phyloP scores from a whole-genome alignment of 352 stramenopile genomes.

The Pythium insidiosum region DNA sequence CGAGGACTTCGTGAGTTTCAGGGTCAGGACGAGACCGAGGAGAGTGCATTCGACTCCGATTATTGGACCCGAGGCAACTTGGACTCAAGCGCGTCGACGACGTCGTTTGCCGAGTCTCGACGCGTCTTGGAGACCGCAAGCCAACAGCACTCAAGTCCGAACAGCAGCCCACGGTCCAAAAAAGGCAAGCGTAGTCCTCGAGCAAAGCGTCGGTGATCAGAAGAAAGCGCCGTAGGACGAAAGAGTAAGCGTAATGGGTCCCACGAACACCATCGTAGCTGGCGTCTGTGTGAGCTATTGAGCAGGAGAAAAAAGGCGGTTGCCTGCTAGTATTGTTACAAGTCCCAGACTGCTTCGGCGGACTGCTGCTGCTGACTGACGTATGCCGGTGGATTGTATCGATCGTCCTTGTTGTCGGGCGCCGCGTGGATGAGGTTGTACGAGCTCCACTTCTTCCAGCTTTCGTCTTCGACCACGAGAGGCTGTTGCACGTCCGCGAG shows the following conservation, averaged over 20 bases:
- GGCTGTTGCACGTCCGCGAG: slow-evolving; percentile 26
- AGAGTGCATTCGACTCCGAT: slow-evolving; percentile 15
- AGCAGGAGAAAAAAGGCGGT: too few relatives aligned
- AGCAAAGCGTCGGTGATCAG: slow-evolving; percentile 2
- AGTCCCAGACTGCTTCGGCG: slow-evolving; percentile 68
- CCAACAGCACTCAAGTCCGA: too few relatives aligned
- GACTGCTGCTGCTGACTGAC: slow-evolving; percentile 37
- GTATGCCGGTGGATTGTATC: slow-evolving; percentile 43
- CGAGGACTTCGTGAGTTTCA: background rate
- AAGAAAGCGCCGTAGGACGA: too few relatives aligned
- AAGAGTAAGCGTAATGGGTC: too few relatives aligned
- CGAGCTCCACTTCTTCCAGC: slow-evolving; percentile 73
- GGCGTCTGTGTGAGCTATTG: slow-evolving; percentile 1
- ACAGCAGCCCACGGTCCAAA: too few relatives aligned
- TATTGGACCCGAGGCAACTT: slow-evolving; percentile 1
- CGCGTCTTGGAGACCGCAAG: too few relatives aligned
- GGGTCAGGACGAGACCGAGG: background rate
- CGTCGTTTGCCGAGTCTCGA: background rate
- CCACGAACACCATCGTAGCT: background rate
- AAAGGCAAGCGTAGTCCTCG: slow-evolving; percentile 11
- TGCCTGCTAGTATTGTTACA: too few relatives aligned
- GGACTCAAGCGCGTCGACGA: slow-evolving; percentile 2
- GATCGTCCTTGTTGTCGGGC: slow-evolving; percentile 16
- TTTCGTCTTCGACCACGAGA: slow-evolving; percentile 78
- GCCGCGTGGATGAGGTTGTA: slow-evolving; percentile 60